These are phyloP conservation scores for Sonneratia caseolaris DNA, from an alignment of 345 rosid genomes.

Conservation along the genomic window DNA sequence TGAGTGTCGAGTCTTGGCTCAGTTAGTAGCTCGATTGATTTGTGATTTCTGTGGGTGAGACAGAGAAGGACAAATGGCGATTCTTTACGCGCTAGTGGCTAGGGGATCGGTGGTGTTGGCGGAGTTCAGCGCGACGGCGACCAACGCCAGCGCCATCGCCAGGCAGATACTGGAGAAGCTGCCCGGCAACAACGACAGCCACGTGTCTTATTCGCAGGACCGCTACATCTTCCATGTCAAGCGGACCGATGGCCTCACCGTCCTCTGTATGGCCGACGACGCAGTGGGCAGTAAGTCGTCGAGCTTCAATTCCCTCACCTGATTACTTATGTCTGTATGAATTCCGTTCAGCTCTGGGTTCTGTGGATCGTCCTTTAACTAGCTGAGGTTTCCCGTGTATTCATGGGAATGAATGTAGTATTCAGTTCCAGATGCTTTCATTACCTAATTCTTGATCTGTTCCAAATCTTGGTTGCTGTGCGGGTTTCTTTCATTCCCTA, in stretches of 20 bases:
- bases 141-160: slow-evolving; percentile 82
- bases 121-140: slow-evolving; percentile 68
- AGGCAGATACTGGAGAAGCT: slow-evolving; percentile 75
- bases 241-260: slow-evolving; percentile 96
- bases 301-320: background rate
- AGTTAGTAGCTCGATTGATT: no score
- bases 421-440: no score
- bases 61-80: slow-evolving; percentile 40
- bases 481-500: no score
- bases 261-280: slow-evolving; percentile 96
- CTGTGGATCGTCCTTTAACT: no score
- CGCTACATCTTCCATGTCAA: slow-evolving; percentile 85
- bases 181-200: slow-evolving; percentile 60
- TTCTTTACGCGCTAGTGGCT: slow-evolving; percentile 81
- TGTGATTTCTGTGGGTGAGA: background rate
- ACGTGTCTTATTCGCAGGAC: slow-evolving; percentile 85
- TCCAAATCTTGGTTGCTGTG: background rate
- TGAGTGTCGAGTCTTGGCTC: no score
- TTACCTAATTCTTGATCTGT: no score
- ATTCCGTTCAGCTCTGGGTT: background rate
- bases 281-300: slow-evolving; percentile 56
- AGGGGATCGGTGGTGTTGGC: slow-evolving; percentile 85
- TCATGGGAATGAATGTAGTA: no score
- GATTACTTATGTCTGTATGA: background rate
- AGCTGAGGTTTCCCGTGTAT: no score